Conservation (phyloP, 768 basidiomycete species). For the Omphalotus guepiniiformis region DNA sequence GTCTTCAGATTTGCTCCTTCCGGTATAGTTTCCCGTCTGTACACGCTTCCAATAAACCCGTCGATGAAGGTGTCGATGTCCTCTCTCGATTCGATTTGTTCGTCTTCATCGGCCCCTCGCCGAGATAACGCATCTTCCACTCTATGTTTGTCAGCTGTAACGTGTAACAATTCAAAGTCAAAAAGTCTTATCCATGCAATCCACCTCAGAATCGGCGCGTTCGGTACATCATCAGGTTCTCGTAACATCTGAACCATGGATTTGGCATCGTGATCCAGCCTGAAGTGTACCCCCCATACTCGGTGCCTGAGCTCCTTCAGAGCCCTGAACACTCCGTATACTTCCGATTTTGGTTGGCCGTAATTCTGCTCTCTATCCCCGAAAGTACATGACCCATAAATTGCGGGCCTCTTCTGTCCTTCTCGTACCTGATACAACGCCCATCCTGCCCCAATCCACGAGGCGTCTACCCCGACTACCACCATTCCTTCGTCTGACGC, state of each 20-base stretch:
- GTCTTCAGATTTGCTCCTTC: too few species aligned
- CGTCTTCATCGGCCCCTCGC: too few species aligned
- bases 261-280: slow-evolving; percentile 30
- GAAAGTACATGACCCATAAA: slow-evolving; percentile 30
- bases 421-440: slow-evolving; percentile 24
- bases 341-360: slow-evolving; percentile 32
- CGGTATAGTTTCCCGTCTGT: too few species aligned
- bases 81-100: too few species aligned
- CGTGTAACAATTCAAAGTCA: slow-evolving; percentile 32
- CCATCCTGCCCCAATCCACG: neutral
- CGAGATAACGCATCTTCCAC: slow-evolving; percentile 35
- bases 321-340: slow-evolving; percentile 32
- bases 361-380: slow-evolving; percentile 28
- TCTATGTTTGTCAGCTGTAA: slow-evolving; percentile 23
- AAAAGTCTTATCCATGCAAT: slow-evolving; percentile 30
- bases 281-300: slow-evolving; percentile 28
- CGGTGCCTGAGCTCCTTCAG: slow-evolving; percentile 25
- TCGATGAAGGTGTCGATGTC: too few species aligned
- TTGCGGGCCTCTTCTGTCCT: slow-evolving; percentile 16
- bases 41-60: too few species aligned
- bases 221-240: slow-evolving; percentile 29
- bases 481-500: too few species aligned
- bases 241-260: slow-evolving; percentile 33
- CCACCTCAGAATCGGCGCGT: slow-evolving; percentile 33
- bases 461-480: too few species aligned